These are phyloP conservation scores for Dendrobium nobile DNA, from an alignment of 106 monocot species.

Conservation along the genomic window DNA sequence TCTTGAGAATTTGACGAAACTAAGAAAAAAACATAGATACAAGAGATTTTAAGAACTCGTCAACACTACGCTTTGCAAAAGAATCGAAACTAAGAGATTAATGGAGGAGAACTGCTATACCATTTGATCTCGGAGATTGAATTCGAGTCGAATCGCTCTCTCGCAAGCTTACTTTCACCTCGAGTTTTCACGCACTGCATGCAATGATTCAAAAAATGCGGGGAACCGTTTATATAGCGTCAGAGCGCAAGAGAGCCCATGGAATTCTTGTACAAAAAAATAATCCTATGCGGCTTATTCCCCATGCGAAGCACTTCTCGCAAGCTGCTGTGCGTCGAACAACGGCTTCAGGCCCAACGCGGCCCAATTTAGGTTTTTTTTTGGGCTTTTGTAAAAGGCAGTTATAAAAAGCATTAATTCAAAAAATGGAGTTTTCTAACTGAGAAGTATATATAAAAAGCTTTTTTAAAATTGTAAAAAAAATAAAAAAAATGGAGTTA, in stretches of 20 bases:
- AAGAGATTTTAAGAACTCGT: not conserved
- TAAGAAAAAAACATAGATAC: not conserved
- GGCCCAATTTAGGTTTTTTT: too few species aligned
- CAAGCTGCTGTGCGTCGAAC: too few species aligned
- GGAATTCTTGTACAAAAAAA: not conserved
- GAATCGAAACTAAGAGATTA: not conserved
- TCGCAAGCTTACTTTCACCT: not conserved
- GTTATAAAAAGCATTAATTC: too few species aligned
- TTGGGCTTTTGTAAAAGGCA: too few species aligned
- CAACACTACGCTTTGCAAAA: not conserved
- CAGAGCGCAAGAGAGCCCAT: not conserved
- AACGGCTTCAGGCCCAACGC: too few species aligned
- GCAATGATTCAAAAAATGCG: not conserved
- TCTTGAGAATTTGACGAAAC: not conserved
- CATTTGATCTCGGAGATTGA: not conserved
- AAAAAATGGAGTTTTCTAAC: too few species aligned
- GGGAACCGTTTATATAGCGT: not conserved
- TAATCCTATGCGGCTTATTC: not conserved
- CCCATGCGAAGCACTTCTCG: not conserved
- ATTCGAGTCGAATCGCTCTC: not conserved
- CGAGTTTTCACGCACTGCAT: not conserved
- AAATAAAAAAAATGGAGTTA: too few species aligned
- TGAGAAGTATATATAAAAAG: too few species aligned
- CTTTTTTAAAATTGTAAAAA: too few species aligned
- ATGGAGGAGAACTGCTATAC: conserved; percentile 2